Percentiles rank a stretch among this genome's conserved stretches.
Conservation (phyloP, 2,329 filamentous ascomycete genomes). For the Venturia nashicola region DNA sequence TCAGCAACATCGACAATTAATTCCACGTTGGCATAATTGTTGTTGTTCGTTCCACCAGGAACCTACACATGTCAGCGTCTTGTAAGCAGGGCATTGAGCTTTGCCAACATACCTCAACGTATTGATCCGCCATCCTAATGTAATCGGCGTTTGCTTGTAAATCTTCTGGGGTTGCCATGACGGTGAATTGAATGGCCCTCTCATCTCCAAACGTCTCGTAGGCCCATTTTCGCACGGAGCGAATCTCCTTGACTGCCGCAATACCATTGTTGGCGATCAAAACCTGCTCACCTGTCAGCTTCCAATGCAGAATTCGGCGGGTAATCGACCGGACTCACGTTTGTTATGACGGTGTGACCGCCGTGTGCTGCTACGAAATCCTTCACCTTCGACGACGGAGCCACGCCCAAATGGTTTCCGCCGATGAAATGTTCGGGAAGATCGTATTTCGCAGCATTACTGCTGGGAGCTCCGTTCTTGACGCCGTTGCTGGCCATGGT, state of each 20-base stretch:
- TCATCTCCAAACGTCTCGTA: constrained; percentile 99
- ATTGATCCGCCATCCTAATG: constrained; percentile 98
- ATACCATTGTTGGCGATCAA: constrained; percentile 99
- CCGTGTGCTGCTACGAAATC: constrained; percentile 85
- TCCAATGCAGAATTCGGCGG: background rate
- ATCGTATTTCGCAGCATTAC: constrained; percentile 70
- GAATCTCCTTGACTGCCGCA: constrained; percentile 97
- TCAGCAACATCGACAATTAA: constrained; percentile 97
- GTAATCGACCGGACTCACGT: constrained; percentile 39
- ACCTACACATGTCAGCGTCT: constrained; percentile 39
- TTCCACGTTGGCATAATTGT: constrained; percentile 99
- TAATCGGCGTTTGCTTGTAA: constrained; percentile 96
- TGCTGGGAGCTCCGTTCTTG: constrained; percentile 42
- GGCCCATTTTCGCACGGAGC: constrained; percentile 98
- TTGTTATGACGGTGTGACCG: constrained; percentile 96
- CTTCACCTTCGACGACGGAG: constrained; percentile 77
- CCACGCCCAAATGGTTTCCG: constrained; percentile 75
- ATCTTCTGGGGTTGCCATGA: constrained; percentile 99
- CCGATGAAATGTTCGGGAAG: constrained; percentile 92
- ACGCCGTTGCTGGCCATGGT: constrained; percentile 9
- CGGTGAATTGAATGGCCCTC: constrained; percentile 95
- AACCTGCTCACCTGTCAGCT: constrained; percentile 44
- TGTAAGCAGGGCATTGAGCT: constrained; percentile 10
- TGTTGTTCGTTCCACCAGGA: constrained; percentile 97
- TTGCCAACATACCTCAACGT: constrained; percentile 58